phyloP scores from a whole-genome alignment of 2,329 filamentous ascomycete genomes.

The Ophiostoma ips region DNA sequence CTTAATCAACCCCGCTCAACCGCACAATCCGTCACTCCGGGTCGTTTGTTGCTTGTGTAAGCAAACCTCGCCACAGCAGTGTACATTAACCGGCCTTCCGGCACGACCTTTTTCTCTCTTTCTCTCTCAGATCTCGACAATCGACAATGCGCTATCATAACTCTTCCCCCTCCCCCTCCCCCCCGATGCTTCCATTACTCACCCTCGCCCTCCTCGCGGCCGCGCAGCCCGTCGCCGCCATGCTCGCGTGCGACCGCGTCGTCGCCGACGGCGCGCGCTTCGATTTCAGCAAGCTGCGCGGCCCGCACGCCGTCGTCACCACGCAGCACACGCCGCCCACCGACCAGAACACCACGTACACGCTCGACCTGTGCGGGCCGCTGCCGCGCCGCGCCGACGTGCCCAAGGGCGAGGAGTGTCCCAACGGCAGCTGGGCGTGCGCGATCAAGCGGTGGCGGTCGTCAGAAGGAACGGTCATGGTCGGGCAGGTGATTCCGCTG shows the following conservation, averaged over 20 bases:
- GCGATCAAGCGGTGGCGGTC: slow-evolving; percentile 48
- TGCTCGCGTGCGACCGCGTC: slow-evolving; percentile 49
- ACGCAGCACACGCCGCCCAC: slow-evolving; percentile 37
- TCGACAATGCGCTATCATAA: too few relatives aligned
- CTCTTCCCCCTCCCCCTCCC: too few relatives aligned
- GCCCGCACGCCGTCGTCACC: slow-evolving; percentile 55
- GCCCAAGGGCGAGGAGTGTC: slow-evolving; percentile 47
- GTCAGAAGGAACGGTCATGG: slow-evolving; percentile 23
- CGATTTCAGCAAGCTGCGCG: slow-evolving; percentile 48
- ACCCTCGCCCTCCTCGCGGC: slow-evolving; percentile 8
- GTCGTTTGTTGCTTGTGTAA: too few relatives aligned
- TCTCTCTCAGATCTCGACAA: too few relatives aligned
- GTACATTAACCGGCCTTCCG: too few relatives aligned
- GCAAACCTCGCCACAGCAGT: too few relatives aligned
- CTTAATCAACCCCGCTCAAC: too few relatives aligned
- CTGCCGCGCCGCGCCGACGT: slow-evolving; percentile 48
- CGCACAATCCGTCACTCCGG: too few relatives aligned
- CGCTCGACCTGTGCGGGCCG: slow-evolving; percentile 59
- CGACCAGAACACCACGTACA: slow-evolving; percentile 64
- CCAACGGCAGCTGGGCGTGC: slow-evolving; percentile 59
- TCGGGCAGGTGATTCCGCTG: slow-evolving; percentile 53
- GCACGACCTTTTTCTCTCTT: too few relatives aligned
- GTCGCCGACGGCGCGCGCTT: slow-evolving; percentile 45
- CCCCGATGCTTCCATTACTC: slow-evolving; percentile 5
- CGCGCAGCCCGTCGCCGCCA: slow-evolving; percentile 23